phyloP scores from a whole-genome alignment of 2,329 filamentous ascomycete species.

The Alternaria sp. region DNA sequence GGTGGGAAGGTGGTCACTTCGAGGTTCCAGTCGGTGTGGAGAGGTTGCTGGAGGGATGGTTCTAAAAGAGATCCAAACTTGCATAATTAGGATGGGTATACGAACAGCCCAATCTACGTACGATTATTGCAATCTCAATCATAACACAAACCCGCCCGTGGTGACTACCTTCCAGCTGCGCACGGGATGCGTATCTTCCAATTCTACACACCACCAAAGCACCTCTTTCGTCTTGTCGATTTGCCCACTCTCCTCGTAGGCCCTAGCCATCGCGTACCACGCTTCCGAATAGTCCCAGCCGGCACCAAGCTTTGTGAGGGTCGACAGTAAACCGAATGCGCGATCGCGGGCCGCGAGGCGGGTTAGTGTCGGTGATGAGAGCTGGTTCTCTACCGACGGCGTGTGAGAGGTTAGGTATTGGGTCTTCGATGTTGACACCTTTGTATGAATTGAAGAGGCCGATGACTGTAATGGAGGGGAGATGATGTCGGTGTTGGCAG shows the following conservation, averaged over 20 bases:
- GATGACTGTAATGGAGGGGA: slow-evolving; percentile 11
- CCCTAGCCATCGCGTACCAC: slow-evolving; percentile 86
- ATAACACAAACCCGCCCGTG: slow-evolving; percentile 42
- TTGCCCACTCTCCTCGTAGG: slow-evolving; percentile 87
- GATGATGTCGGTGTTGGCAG: slow-evolving; percentile 49
- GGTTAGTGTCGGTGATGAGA: slow-evolving; percentile 73
- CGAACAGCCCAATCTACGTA: neutral
- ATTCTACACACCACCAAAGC: slow-evolving; percentile 95
- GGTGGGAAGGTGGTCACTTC: no score
- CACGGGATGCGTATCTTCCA: slow-evolving; percentile 84
- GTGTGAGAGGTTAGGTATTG: slow-evolving; percentile 61
- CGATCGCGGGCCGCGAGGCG: slow-evolving; percentile 88
- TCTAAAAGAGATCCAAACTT: neutral
- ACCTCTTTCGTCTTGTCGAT: slow-evolving; percentile 87
- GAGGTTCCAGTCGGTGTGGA: no score
- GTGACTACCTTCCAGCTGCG: slow-evolving; percentile 77
- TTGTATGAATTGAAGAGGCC: slow-evolving; percentile 8
- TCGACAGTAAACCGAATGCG: slow-evolving; percentile 81
- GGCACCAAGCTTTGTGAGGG: slow-evolving; percentile 80
- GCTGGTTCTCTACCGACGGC: slow-evolving; percentile 43
- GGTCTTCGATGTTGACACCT: slow-evolving; percentile 14
- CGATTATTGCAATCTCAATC: neutral
- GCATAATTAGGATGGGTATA: neutral
- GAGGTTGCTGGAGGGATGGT: neutral
- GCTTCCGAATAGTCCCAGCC: slow-evolving; percentile 94